Percentiles rank a stretch among this genome's conserved stretches.
These are phyloP conservation scores for Aspergillus uvarum DNA, from an alignment of 2,329 filamentous ascomycete genomes.

Conservation along the genomic window DNA sequence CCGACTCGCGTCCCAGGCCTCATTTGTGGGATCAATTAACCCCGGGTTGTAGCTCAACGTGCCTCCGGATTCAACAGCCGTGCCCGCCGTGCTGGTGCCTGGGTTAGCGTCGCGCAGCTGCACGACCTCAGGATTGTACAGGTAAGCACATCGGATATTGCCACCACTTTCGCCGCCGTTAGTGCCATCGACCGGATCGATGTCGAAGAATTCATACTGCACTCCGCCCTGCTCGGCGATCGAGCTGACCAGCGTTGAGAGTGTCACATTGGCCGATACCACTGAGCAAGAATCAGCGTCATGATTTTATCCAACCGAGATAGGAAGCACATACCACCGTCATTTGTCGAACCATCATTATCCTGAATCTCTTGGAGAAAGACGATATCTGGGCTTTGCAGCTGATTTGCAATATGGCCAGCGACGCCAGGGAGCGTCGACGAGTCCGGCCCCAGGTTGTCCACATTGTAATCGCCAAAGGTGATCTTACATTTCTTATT, in stretches of 20 bases:
- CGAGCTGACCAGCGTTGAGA: conserved; percentile 55
- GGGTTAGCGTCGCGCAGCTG: conserved; percentile 60
- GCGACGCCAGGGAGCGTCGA: conserved; percentile 60
- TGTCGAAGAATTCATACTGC: conserved; percentile 59
- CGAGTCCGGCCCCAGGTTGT: conserved; percentile 63
- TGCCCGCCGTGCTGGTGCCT: conserved; percentile 56
- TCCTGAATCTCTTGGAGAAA: conserved; percentile 73
- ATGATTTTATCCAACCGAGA: not conserved
- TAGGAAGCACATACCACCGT: conserved; percentile 48
- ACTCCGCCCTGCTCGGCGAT: conserved; percentile 53
- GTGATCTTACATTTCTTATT: conserved; percentile 60
- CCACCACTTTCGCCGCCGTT: conserved; percentile 69
- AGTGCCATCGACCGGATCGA: conserved; percentile 59
- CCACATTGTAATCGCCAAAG: conserved; percentile 67
- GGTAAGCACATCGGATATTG: conserved; percentile 70
- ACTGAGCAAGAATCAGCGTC: conserved; percentile 21
- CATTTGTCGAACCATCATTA: conserved; percentile 60
- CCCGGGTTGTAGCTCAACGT: conserved; percentile 68
- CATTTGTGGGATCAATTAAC: conserved; percentile 62
- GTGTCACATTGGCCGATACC: conserved; percentile 59
- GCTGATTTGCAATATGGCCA: conserved; percentile 62
- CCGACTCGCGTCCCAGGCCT: conserved; percentile 60
- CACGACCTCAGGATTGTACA: conserved; percentile 63
- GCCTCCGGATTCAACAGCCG: conserved; percentile 58
- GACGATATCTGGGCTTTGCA: conserved; percentile 63